Conservation (phyloP, 768 basidiomycete genomes). For the Boletus subparvulus region DNA sequence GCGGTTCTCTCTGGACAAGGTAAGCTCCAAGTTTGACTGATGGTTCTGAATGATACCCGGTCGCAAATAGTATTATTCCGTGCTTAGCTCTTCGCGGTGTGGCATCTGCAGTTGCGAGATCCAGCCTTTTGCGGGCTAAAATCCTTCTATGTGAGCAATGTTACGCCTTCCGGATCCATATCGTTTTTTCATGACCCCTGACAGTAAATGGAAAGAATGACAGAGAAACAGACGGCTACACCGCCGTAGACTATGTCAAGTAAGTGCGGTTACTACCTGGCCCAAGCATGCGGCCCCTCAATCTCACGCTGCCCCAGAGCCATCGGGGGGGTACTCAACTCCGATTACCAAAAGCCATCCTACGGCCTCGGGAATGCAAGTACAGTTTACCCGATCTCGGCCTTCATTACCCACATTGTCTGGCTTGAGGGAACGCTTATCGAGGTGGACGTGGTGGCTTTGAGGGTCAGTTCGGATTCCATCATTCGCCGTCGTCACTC, state of each 20-base stretch:
- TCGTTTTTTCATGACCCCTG: slow-evolving; percentile 3
- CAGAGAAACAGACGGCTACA: slow-evolving; percentile 85
- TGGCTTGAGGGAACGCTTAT: slow-evolving; percentile 67
- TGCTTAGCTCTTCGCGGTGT: slow-evolving; percentile 85
- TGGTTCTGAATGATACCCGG: slow-evolving; percentile 2
- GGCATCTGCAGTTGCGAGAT: slow-evolving; percentile 73
- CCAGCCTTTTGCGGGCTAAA: slow-evolving; percentile 70
- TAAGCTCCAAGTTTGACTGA: slow-evolving; percentile 28
- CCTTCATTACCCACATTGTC: slow-evolving; percentile 84
- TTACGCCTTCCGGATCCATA: not conserved
- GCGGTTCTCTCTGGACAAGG: slow-evolving; percentile 96
- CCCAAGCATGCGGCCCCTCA: slow-evolving; percentile 1
- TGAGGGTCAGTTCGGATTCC: slow-evolving; percentile 51
- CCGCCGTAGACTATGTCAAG: slow-evolving; percentile 81
- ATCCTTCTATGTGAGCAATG: slow-evolving; percentile 71
- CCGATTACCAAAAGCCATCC: slow-evolving; percentile 46
- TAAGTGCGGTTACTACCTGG: slow-evolving; percentile 32
- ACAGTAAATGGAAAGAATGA: slow-evolving; percentile 88
- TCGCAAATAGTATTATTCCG: slow-evolving; percentile 70
- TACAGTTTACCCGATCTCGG: slow-evolving; percentile 70
- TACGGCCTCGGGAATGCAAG: slow-evolving; percentile 60
- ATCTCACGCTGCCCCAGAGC: slow-evolving; percentile 43
- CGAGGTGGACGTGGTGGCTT: slow-evolving; percentile 54
- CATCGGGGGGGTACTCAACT: slow-evolving; percentile 69
- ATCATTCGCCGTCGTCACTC: not conserved